These are phyloP conservation scores for Trematosphaeria pertusa DNA, from an alignment of 2,329 filamentous ascomycete species.

Conservation along the genomic window DNA sequence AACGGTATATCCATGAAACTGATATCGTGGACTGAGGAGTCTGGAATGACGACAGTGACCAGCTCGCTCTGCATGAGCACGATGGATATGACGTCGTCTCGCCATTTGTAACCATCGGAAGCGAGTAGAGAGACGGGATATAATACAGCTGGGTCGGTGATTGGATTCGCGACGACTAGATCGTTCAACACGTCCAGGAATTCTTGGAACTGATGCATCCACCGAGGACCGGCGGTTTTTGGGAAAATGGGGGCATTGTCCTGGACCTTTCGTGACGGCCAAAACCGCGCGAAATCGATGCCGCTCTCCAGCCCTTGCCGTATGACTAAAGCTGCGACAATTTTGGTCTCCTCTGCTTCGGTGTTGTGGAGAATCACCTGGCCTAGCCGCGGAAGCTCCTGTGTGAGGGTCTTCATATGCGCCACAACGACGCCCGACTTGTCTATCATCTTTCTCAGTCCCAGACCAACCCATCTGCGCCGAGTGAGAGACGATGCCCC, in stretches of 20 bases:
- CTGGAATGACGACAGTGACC: slow-evolving; percentile 31
- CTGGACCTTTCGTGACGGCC: slow-evolving; percentile 30
- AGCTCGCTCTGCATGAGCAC: slow-evolving; percentile 24
- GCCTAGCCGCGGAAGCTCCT: slow-evolving; percentile 28
- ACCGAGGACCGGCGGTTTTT: slow-evolving; percentile 15
- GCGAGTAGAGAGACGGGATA: slow-evolving; percentile 30
- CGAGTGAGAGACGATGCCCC: slow-evolving; percentile 16
- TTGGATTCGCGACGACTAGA: slow-evolving; percentile 18
- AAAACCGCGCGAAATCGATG: slow-evolving; percentile 34
- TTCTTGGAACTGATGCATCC: slow-evolving; percentile 37
- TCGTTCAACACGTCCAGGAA: slow-evolving; percentile 34
- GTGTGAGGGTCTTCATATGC: slow-evolving; percentile 18
- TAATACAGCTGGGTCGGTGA: slow-evolving; percentile 22
- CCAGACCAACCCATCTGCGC: slow-evolving; percentile 41
- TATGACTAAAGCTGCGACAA: slow-evolving; percentile 41
- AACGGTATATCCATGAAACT: slow-evolving; percentile 40
- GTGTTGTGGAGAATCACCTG: slow-evolving; percentile 26
- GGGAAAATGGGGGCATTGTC: slow-evolving; percentile 35
- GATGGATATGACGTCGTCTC: slow-evolving; percentile 14
- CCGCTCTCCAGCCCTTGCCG: slow-evolving; percentile 28
- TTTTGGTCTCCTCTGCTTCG: slow-evolving; percentile 38
- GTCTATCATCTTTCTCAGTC: slow-evolving; percentile 36
- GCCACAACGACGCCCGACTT: slow-evolving; percentile 21
- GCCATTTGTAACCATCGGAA: slow-evolving; percentile 32
- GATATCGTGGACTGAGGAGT: slow-evolving; percentile 19